Base-by-base conservation (phyloP, 441 rosid species). In the Adansonia rubrostipa region DNA sequence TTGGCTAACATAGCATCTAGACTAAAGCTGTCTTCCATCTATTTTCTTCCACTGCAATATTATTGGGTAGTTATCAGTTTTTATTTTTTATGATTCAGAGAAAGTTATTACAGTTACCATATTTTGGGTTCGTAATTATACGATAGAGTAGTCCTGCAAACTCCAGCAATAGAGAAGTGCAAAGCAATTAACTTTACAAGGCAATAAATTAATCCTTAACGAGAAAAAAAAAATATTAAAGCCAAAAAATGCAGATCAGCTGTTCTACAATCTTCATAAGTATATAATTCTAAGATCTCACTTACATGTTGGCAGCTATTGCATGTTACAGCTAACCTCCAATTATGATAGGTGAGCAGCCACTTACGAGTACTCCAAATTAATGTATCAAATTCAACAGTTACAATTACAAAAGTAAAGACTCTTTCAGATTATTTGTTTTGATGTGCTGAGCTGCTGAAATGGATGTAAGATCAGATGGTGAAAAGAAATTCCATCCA, bases 401-500 rank as follows among this genome's bases (percentile, higher is more conserved):
- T 22, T 73, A 58, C 53, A 40, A 42, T 73, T 42, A 73, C 11
- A 72, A 57, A 42, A 15, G 33, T 28, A 28, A 28, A 28, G 33
- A 28, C 33, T 28, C 33, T 28, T 28, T 28, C 33, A 28, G 33
- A 28, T 28, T 28, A 28, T 28, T 28, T 28, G 33, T 28, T 28
- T 28, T 28, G 33, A 28, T 2, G 7, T 70, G 62, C 64, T 56
- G 76, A 71, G 22, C 28, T 9, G 74, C 74, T 15, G 47, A 71
- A 71, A 71, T 20, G 36, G 53, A 68, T 6, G 71, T 47, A 60
- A 67, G 64, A 71, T 65, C 79, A 54, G 65, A 65, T 28, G 65
- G 66, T 44, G 60, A 74, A 79, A 36, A 28, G 45, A 75, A 71
- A 74, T 78, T 77, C 68, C 81, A 28, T 54, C 33, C 17, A 9